phyloP scores from a whole-genome alignment of 306 rosid genomes.

The Parietaria judaica region DNA sequence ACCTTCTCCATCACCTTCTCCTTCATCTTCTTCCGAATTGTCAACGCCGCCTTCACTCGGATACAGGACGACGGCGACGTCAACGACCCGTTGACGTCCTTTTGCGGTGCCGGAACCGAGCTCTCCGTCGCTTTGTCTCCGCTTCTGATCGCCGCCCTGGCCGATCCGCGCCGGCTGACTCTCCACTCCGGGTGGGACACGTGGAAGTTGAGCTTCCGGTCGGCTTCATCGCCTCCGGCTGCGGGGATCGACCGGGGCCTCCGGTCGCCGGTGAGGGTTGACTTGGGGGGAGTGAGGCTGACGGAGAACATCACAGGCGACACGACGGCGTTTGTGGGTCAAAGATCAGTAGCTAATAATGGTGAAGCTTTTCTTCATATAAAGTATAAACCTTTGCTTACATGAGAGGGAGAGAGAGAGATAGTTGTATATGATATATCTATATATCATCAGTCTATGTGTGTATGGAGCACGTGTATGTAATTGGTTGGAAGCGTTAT shows the following conservation, averaged over 20 bases:
- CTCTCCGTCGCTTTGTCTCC: constrained; percentile 38
- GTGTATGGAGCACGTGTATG: too few species aligned
- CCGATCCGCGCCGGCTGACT: constrained; percentile 19
- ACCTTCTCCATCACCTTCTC: constrained; percentile 50
- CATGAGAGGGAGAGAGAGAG: too few species aligned
- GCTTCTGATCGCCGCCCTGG: constrained; percentile 42
- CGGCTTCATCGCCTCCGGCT: background rate
- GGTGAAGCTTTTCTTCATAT: background rate
- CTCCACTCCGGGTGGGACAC: constrained; percentile 5
- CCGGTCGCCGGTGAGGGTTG: constrained; percentile 20
- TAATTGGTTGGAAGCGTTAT: too few species aligned
- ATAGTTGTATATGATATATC: too few species aligned
- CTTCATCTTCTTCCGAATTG: constrained; percentile 72
- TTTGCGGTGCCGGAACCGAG: constrained; percentile 23
- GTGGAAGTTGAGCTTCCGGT: constrained; percentile 3
- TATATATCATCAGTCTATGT: too few species aligned
- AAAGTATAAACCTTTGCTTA: too few species aligned
- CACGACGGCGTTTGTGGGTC: background rate
- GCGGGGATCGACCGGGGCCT: constrained; percentile 16
- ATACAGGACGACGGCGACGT: constrained; percentile 21
- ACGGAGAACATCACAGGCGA: constrained; percentile 34
- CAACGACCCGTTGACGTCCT: constrained; percentile 25
- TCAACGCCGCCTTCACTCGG: constrained; percentile 51
- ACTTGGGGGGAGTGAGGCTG: constrained; percentile 24
- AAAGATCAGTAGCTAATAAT: too few species aligned